A percentile compares a stretch with the other conserved stretches of the same genome.
phyloP scores from a whole-genome alignment of 83 land plant species.

The Picea mariana region DNA sequence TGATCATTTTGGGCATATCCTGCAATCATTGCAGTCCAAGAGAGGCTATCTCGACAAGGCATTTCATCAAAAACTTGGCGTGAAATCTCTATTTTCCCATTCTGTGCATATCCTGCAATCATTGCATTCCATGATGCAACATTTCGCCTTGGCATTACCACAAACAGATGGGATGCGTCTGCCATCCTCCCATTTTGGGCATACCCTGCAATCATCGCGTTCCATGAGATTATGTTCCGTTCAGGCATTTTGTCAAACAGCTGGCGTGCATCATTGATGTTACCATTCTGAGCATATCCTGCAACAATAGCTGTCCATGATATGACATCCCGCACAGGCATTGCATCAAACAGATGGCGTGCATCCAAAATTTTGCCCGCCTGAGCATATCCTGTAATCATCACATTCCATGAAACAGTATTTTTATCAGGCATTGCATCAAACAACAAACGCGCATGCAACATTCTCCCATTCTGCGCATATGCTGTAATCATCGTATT shows the following conservation, averaged over 20 bases:
- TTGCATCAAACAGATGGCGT: not conserved
- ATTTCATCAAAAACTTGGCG: conserved; percentile 21
- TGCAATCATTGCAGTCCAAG: conserved; percentile 53
- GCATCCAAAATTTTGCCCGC: not conserved
- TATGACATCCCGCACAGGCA: conserved; percentile 15
- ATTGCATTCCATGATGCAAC: conserved; percentile 31
- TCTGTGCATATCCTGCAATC: conserved; percentile 50
- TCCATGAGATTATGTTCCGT: conserved; percentile 16
- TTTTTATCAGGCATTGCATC: conserved; percentile 12
- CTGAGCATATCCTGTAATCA: conserved; percentile 18
- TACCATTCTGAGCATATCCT: conserved; percentile 12
- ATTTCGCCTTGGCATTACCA: conserved; percentile 1
- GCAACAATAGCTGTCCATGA: conserved; percentile 12
- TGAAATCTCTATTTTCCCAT: conserved; percentile 29
- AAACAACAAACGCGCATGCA: conserved; percentile 9
- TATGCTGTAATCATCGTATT: conserved; percentile 18
- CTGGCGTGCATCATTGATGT: conserved; percentile 3
- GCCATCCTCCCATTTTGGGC: conserved; percentile 16
- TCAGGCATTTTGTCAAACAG: conserved; percentile 18
- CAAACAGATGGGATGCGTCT: conserved; percentile 8
- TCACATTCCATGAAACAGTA: conserved; percentile 13
- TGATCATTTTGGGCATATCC: conserved; percentile 29
- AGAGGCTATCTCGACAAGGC: conserved; percentile 31
- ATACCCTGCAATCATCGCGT: conserved; percentile 16
- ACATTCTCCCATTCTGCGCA: conserved; percentile 6